These are phyloP conservation scores for Coniochaeta sp. DNA, from an alignment of 2,329 filamentous ascomycete species.

Conservation along the genomic window DNA sequence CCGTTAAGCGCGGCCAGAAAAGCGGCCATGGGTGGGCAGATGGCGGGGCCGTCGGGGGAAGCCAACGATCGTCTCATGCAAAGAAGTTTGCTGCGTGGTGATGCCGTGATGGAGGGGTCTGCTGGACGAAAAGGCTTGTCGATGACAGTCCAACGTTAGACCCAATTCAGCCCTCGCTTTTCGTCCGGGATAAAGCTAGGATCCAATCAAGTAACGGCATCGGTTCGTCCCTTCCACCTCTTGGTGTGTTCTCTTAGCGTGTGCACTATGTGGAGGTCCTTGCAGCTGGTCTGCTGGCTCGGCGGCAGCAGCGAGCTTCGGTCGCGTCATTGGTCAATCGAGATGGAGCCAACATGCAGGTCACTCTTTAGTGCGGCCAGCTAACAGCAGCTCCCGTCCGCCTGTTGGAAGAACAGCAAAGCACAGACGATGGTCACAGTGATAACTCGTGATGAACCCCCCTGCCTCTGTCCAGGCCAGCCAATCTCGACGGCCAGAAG, in stretches of 20 bases:
- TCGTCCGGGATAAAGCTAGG: not conserved
- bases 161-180: not conserved
- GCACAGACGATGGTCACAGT: not conserved
- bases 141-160: not conserved
- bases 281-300: not conserved
- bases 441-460: not conserved
- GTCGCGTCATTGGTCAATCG: not conserved
- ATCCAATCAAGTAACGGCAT: not conserved
- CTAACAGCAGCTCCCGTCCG: not conserved
- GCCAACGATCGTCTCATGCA: not conserved
- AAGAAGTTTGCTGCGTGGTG: not conserved
- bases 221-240: not conserved
- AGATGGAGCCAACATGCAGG: not conserved
- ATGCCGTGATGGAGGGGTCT: not conserved
- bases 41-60: not conserved
- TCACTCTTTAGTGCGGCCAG: not conserved
- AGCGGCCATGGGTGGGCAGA: not conserved
- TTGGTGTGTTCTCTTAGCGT: not conserved
- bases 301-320: not conserved
- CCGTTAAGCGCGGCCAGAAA: constrained; percentile 3
- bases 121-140: not conserved
- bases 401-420: not conserved
- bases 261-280: not conserved
- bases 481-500: not conserved
- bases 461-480: not conserved